Evolutionary conservation across 192 early-diverging fungal species (phyloP), one percentile per base, ranked within the genome.

Genomic region (Podila minutissima): DNA sequence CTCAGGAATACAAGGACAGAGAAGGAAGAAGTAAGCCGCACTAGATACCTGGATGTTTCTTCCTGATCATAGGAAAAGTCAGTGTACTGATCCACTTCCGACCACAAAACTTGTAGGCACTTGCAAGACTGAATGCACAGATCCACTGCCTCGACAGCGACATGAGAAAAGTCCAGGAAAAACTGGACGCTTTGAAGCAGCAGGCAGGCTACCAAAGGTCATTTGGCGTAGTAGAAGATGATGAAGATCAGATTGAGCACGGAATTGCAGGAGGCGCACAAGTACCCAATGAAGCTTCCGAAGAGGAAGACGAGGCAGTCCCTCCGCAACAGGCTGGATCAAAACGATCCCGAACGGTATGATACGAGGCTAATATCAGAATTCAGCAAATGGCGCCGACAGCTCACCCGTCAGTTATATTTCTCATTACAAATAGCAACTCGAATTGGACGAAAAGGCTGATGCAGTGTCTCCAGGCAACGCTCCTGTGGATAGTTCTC

Each of bases 1-100:
- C 81, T 96, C 64, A 63, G 82, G n/a, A 87, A 83, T 8, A 87
- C 89, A 9, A 91, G 87, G 37, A 64, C 82, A 8, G 82, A 87
- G 28, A 94, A 93, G 74, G 82, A 88, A 48, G 75, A 82, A 46
- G 88, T 78, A 77, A 53, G 67, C 73, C 31, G 22, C 1, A 6
- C 26, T 19, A 37, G 7, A 46, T 33, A 48, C 19, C 12, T 69
- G 46, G 33, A 63, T n/a, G 2, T 8, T 11, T 32, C 17, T 29
- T 37, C 46, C 15, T 51, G 12, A 22, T n/a, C 53, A 35, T 22
- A 62, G 6, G 3, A 20, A 19, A 29, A 19, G 17, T 46, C 15
- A 12, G 17, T 49, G 20, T 64, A 2, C 37, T 11, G 1, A 59
- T 38, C 13, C 29, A n/a, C 31, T 64, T 35, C 31, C 9, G 8